Percentiles rank a stretch among this genome's conserved stretches.
Evolutionary conservation across 768 basidiomycete genomes (phyloP).

Genomic region (Agaricus sinodeliciosus): DNA sequence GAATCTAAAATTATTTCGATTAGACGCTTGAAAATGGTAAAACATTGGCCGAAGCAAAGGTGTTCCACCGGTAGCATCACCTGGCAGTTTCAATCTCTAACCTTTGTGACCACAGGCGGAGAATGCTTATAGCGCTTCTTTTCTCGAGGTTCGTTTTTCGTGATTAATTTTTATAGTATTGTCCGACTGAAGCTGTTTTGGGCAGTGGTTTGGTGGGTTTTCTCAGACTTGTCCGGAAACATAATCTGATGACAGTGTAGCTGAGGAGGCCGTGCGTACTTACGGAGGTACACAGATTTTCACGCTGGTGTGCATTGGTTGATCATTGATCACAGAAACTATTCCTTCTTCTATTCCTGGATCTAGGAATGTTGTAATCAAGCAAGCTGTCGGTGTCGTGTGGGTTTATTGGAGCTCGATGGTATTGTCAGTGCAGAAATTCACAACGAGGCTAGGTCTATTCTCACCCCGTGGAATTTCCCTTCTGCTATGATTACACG

Average conservation of each 20-base stretch:
- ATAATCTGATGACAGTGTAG: slow-evolving; percentile 31
- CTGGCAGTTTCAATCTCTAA: neutral
- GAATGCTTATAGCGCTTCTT: slow-evolving; percentile 78
- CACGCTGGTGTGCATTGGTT: neutral
- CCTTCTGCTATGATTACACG: slow-evolving; percentile 92
- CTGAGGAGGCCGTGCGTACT: slow-evolving; percentile 86
- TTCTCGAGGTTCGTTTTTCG: slow-evolving; percentile 57
- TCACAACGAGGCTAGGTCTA: slow-evolving; percentile 41
- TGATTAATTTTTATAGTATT: neutral
- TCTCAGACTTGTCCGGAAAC: neutral
- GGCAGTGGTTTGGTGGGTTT: slow-evolving; percentile 73
- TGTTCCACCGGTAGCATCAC: slow-evolving; percentile 17
- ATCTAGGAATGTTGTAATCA: slow-evolving; percentile 81
- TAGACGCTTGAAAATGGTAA: slow-evolving; percentile 97
- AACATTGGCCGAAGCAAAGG: slow-evolving; percentile 77
- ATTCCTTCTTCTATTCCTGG: slow-evolving; percentile 70
- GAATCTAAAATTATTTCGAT: neutral
- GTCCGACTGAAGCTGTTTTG: neutral
- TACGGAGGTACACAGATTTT: slow-evolving; percentile 63
- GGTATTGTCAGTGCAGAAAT: neutral
- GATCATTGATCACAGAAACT: slow-evolving; percentile 43
- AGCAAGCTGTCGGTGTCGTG: slow-evolving; percentile 79
- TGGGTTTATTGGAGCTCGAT: slow-evolving; percentile 17
- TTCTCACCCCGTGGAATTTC: slow-evolving; percentile 89
- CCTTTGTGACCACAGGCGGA: slow-evolving; percentile 53